Base-by-base conservation (phyloP, 1,284 basidiomycete genomes). In the Microbotryomycetes sp. region DNA sequence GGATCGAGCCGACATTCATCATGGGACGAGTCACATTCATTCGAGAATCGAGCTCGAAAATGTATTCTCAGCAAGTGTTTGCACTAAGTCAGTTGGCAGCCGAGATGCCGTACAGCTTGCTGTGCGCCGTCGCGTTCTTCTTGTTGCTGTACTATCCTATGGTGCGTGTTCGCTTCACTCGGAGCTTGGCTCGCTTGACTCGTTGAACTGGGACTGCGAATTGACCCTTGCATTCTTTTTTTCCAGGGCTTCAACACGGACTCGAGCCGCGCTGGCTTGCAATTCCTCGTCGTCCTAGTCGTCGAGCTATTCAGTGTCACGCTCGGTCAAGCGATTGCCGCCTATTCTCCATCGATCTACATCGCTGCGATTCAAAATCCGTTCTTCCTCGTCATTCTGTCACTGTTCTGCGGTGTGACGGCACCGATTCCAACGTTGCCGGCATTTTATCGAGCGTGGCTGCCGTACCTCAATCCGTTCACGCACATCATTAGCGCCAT, bases 341-440 rank as follows among this genome's bases (percentile, higher is more conserved):
- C 90, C 0, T 76, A 92, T 46, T 86, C 86, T 2, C 87, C 88
- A 4, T 76, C 77, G 7, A 76, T 77, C 65, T 75, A 83, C 73
- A 83, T 91, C 49, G 88, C 88, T 5, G 85, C 87, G 13, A 76
- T 92, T 59, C 87, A 86, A 76, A 91, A 88, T 71, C 87, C 89
- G 5, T 88, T 76, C 69, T 31, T 91, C 53, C 79, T 81, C 50
- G 16, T 61, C 48, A 52, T 60, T 27, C 59, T 62, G 57, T 60
- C 62, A 11, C 62, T 68, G 7, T 68, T 70, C 63, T 70, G 69
- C 52, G 70, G 65, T 46, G 71, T 68, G 23, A 70, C 70, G 3
- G 61, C 30, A 64, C 71, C 16, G 49, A 58, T 66, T 81, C 83
- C 2, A 80, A 80, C 0, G 76, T 91, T 75, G 79, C 80, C 47